Percentiles rank a stretch among this genome's conserved stretches.
Conservation (phyloP, 2,329 filamentous ascomycete genomes). For the Trichoderma citrinoviride region DNA sequence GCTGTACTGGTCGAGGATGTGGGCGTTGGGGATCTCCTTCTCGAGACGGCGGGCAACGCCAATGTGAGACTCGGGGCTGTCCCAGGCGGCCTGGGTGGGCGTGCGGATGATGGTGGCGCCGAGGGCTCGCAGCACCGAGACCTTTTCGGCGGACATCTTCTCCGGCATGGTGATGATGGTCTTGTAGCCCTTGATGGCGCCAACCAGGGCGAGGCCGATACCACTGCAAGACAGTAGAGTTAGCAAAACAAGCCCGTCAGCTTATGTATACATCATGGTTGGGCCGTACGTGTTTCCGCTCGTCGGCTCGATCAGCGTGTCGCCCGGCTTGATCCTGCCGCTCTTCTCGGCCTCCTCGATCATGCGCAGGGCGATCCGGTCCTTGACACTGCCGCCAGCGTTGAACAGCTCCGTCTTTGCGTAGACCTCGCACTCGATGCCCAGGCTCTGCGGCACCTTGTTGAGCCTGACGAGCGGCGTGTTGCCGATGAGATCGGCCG, state of each 20-base stretch:
- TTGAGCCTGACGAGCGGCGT: slow-evolving; percentile 94
- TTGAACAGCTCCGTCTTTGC: slow-evolving; percentile 93
- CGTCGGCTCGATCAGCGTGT: slow-evolving; percentile 96
- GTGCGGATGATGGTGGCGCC: slow-evolving; percentile 97
- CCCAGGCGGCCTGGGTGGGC: slow-evolving; percentile 91
- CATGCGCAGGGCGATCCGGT: slow-evolving; percentile 95
- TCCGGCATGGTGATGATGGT: slow-evolving; percentile 98
- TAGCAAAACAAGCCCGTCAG: slow-evolving; percentile 24
- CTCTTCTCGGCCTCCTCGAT: slow-evolving; percentile 90
- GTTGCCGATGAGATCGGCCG: slow-evolving; percentile 88
- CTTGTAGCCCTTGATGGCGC: slow-evolving; percentile 94
- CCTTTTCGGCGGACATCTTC: slow-evolving; percentile 99
- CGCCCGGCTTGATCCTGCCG: slow-evolving; percentile 92
- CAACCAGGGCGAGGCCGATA: slow-evolving; percentile 91
- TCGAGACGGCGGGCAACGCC: slow-evolving; percentile 86
- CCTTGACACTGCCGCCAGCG: slow-evolving; percentile 89
- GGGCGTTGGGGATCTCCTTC: slow-evolving; percentile 94
- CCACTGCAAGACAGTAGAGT: slow-evolving; percentile 48
- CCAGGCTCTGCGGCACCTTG: slow-evolving; percentile 85
- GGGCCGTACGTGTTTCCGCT: slow-evolving; percentile 76
- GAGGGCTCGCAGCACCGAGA: slow-evolving; percentile 87
- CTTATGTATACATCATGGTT: slow-evolving; percentile 23
- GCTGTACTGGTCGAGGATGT: slow-evolving; percentile 95
- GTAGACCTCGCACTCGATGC: slow-evolving; percentile 85
- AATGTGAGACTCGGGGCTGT: slow-evolving; percentile 94